Evolutionary conservation across 108 stramenopile species (phyloP), one percentile per base, ranked within the genome.

Genomic region (Discostella pseudostelligera): DNA sequence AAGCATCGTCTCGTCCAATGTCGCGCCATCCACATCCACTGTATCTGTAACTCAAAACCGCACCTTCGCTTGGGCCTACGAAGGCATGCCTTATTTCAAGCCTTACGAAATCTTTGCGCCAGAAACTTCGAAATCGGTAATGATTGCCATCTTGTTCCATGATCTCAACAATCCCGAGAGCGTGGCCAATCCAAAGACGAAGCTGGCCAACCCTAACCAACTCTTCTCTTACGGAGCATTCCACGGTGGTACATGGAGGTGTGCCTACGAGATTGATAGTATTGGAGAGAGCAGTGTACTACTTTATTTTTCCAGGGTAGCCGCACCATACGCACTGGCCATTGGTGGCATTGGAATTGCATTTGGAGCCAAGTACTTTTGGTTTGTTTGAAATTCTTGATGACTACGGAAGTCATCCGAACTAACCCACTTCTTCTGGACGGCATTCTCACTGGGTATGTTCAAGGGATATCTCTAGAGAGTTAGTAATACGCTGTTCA

Each of bases 21-120:
- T 98, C 54, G 98, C 98, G 12, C 98, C 98, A 14, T 88, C 96
- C 51, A 98, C 98, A 29, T 96, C 96, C 26, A 98, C 98, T 21
- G 88, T 77, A 4, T 96, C 95, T 36, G 98, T 98, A 24, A 80
- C 76, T 45, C 87, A 89, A 64, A 97, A 97, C 81, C 83, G 85
- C 62, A 96, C 96, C 37, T 98, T 98, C 78, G 98, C 96, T 8
- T 88, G 93, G 95, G 98, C 98, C 63, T 98, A 98, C 86, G 96
- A 92, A 61, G 98, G 97, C 47, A 97, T 98, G 95, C 94, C 93
- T 20, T 94, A 90, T 72, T 98, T 98, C 78, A 80, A 70, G 51
- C 95, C 96, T 24, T 92, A 94, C 67, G 98, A 98, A 72, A 96
- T 98, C 51, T 96, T 95, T 67, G 92, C 93, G 28, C 97, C 96